Conservation (phyloP, 768 basidiomycete species). For the Thelephora aurantiotincta region DNA sequence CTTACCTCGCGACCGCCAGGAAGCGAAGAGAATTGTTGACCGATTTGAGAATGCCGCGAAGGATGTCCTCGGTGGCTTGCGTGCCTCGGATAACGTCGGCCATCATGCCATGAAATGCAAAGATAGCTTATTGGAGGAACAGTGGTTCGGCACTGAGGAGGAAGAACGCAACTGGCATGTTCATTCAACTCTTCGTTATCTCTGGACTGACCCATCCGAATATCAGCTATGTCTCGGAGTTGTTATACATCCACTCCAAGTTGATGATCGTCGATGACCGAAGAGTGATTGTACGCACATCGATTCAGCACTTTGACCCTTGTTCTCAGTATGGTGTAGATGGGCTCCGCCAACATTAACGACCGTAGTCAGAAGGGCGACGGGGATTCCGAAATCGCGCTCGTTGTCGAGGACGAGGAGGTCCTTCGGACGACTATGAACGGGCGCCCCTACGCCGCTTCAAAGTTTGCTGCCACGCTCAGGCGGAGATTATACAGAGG, state of each 20-base stretch:
- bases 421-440: conserved; percentile 66
- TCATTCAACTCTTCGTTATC: not conserved
- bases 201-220: conserved; percentile 12
- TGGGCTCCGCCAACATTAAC: conserved; percentile 90
- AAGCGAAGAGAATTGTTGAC: conserved; percentile 53
- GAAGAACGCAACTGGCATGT: conserved; percentile 75
- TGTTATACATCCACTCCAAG: conserved; percentile 77
- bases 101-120: conserved; percentile 65
- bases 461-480: conserved; percentile 72
- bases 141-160: conserved; percentile 72
- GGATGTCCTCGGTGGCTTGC: conserved; percentile 38
- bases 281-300: conserved; percentile 61
- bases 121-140: conserved; percentile 54
- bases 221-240: conserved; percentile 60
- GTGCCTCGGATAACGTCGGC: conserved; percentile 62
- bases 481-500: conserved; percentile 77
- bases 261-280: conserved; percentile 92
- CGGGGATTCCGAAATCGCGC: conserved; percentile 88
- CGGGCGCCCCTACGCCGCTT: conserved; percentile 54
- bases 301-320: not conserved
- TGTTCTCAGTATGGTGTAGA: conserved; percentile 25
- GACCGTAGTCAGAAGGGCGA: conserved; percentile 86
- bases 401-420: conserved; percentile 84
- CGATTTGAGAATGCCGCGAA: conserved; percentile 58
- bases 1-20: conserved; percentile 51